Evolutionary conservation across 176 grass and related monocot species (phyloP), one percentile per base, ranked within the genome.

Genomic region (Melocanna baccifera): DNA sequence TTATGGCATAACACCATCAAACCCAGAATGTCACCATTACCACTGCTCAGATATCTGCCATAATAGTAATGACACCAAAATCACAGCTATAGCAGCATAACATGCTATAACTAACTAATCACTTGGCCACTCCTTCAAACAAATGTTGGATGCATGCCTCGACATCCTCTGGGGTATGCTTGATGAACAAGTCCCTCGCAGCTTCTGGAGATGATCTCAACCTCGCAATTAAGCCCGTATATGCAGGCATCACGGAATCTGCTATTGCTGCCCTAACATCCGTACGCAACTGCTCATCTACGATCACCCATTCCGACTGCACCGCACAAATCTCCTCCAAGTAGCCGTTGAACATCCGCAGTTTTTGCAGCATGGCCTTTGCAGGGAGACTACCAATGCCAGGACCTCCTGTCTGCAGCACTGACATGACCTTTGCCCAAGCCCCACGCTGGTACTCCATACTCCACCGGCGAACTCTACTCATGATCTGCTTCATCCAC

Each of bases 401-500:
- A 36, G 86, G 81, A 55, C 92, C 89, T 62, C 88, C 91, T 5
- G 83, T 95, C 14, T 93, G 93, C 30, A 99, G 81, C 57, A 99
- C 91, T 41, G 83, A 84, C 1, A 92, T 64, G 41, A 99, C 90
- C 83, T 99, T 99, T 50, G 85, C 90, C 96, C 96, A 99, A 28
- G 90, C 72, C 62, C 84, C 86, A 13, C 88, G 85, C 73, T 94
- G 96, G 71, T 99, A 99, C 32, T 99, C 96, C 75, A 86, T 68
- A 76, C 62, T 83, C 91, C 96, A 99, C 22, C 96, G 85, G 63
- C 96, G 91, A 39, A 96, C 96, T 36, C 90, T 92, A 62, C 82
- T 91, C 58, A 87, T 78, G 81, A 94, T 89, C 69, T 94, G 96
- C 64, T 94, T 90, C 85, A 91, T 93, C 96, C 96, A 99, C 43